These are phyloP conservation scores for Drosera spatulata DNA, from an alignment of 179 eudicot genomes.

Conservation along the genomic window DNA sequence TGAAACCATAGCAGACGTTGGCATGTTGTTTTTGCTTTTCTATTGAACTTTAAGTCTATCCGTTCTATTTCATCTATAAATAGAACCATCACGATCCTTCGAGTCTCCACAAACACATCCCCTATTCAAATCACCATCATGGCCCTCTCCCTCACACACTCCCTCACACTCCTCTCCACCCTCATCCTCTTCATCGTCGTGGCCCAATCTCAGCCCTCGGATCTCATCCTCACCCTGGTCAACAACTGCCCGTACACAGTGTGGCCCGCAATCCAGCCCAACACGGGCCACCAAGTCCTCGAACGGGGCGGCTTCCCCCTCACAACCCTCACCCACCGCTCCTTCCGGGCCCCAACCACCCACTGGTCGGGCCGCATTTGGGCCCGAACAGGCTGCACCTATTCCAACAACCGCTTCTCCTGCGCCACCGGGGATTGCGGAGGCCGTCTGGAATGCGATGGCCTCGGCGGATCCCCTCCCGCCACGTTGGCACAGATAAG, in stretches of 20 bases:
- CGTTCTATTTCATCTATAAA: too few species aligned
- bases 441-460: slow-evolving; percentile 25
- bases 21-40: too few species aligned
- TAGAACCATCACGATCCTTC: too few species aligned
- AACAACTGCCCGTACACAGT: slow-evolving; percentile 46
- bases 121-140: not conserved
- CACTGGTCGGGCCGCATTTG: slow-evolving; percentile 43
- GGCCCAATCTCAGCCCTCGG: slow-evolving; percentile 19
- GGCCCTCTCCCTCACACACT: not conserved
- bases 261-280: slow-evolving; percentile 42
- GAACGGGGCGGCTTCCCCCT: slow-evolving; percentile 35
- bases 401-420: slow-evolving; percentile 16
- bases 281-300: slow-evolving; percentile 25
- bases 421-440: slow-evolving; percentile 41
- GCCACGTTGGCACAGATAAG: slow-evolving; percentile 34
- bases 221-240: slow-evolving; percentile 23
- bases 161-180: slow-evolving; percentile 3
- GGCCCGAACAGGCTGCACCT: slow-evolving; percentile 29
- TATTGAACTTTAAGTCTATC: too few species aligned
- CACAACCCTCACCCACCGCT: slow-evolving; percentile 29
- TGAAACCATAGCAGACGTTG: too few species aligned
- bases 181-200: slow-evolving; percentile 2
- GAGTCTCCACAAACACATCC: too few species aligned
- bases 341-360: slow-evolving; percentile 30
- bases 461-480: slow-evolving; percentile 27